Evolutionary conservation across 257 asterid species (phyloP).

Genomic region (Perilla frutescens): DNA sequence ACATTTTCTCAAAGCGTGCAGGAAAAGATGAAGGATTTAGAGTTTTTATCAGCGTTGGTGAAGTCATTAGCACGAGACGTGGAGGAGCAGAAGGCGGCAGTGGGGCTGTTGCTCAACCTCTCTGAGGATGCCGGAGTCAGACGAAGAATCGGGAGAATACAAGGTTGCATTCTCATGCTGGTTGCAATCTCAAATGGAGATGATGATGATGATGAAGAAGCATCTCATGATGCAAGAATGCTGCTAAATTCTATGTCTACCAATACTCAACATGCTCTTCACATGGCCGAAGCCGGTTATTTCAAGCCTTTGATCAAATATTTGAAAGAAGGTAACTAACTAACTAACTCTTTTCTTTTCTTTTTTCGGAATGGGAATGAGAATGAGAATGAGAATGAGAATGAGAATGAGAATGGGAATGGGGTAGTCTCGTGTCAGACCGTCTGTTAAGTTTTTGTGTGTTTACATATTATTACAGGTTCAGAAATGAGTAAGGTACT

Average conservation of each 20-base stretch:
- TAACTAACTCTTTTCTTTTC: no score
- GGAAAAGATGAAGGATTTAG: constrained; percentile 75
- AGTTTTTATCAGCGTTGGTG: constrained; percentile 58
- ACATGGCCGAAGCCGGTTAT: constrained; percentile 97
- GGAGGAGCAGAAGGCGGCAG: constrained; percentile 81
- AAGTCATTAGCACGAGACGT: constrained; percentile 64
- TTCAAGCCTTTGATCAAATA: constrained; percentile 78
- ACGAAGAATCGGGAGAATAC: constrained; percentile 69
- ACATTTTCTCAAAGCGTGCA: constrained; percentile 56
- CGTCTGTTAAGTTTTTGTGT: no score
- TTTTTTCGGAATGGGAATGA: no score
- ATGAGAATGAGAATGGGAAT: no score
- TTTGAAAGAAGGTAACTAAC: constrained; percentile 66
- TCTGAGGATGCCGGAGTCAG: constrained; percentile 53
- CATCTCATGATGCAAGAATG: constrained; percentile 62
- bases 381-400: no score
- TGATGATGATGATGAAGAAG: constrained; percentile 46
- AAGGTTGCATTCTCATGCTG: constrained; percentile 79
- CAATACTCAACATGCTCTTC: constrained; percentile 81
- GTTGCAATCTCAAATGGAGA: constrained; percentile 69
- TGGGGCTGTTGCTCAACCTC: constrained; percentile 63
- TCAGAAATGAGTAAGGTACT: constrained; percentile 87
- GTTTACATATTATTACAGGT: constrained; percentile 47
- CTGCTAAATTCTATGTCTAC: constrained; percentile 64
- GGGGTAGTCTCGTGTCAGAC: no score